Evolutionary conservation across 1,284 basidiomycete genomes (phyloP).

Genomic region (Ustilago hordei): DNA sequence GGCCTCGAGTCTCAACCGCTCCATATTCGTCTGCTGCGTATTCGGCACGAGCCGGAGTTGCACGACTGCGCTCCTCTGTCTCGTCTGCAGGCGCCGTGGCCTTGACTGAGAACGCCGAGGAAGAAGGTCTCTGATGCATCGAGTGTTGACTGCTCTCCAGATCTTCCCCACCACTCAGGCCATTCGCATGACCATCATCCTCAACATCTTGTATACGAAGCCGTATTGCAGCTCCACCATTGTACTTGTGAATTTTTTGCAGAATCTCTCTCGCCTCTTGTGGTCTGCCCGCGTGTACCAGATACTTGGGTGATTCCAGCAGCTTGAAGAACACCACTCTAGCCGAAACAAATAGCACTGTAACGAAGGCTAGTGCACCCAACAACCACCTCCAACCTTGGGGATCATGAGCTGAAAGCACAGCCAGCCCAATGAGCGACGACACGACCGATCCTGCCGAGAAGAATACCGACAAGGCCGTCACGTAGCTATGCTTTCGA

Average conservation of each 20-base stretch:
- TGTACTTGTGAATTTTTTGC: constrained; percentile 56
- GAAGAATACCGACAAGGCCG: constrained; percentile 88
- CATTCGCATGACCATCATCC: constrained; percentile 14
- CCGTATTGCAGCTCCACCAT: constrained; percentile 40
- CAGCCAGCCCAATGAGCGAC: constrained; percentile 39
- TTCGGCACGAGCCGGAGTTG: background rate
- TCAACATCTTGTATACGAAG: constrained; percentile 52
- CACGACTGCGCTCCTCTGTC: background rate
- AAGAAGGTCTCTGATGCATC: constrained; percentile 13
- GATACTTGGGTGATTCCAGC: constrained; percentile 82
- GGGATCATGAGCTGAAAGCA: constrained; percentile 43
- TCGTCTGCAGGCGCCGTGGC: background rate
- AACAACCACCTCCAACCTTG: constrained; percentile 55
- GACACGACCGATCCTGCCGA: constrained; percentile 57
- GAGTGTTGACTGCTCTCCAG: constrained; percentile 24
- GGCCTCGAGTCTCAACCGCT: background rate
- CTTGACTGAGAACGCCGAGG: background rate
- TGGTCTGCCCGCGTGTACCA: constrained; percentile 51
- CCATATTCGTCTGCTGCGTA: constrained; percentile 15
- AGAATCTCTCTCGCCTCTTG: constrained; percentile 59
- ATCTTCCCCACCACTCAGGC: background rate
- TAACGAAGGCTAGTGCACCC: constrained; percentile 71
- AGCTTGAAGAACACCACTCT: constrained; percentile 89
- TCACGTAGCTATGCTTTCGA: constrained; percentile 90
- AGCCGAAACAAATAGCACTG: constrained; percentile 81